Percentiles rank a stretch among this genome's conserved stretches.
These are phyloP conservation scores for Tribonema minus DNA, from an alignment of 108 stramenopile species.

Conservation along the genomic window DNA sequence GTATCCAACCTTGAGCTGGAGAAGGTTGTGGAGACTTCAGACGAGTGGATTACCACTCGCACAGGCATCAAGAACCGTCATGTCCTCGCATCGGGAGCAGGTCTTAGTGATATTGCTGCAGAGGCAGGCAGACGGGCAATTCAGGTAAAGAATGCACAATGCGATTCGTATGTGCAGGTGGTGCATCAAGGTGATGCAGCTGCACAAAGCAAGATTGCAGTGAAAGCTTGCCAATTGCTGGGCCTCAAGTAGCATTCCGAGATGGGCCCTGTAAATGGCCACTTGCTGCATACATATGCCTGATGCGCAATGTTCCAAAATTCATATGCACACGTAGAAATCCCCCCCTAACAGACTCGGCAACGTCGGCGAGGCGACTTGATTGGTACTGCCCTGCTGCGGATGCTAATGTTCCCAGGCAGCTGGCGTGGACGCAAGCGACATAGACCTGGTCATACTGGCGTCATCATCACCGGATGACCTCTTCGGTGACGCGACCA, in stretches of 20 bases:
- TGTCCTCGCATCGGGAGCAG: conserved; percentile 52
- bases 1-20: conserved; percentile 82
- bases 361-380: too few relatives aligned
- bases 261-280: too few relatives aligned
- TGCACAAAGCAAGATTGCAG: too few relatives aligned
- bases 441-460: conserved; percentile 83
- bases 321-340: too few relatives aligned
- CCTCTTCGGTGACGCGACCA: conserved; percentile 87
- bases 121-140: conserved; percentile 62
- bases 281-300: too few relatives aligned
- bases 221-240: too few relatives aligned
- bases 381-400: too few relatives aligned
- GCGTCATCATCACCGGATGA: conserved; percentile 87
- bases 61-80: conserved; percentile 80
- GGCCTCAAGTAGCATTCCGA: too few relatives aligned
- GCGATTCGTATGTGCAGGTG: too few relatives aligned
- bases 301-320: too few relatives aligned
- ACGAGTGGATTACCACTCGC: conserved; percentile 90
- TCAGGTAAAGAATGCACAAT: conserved; percentile 29
- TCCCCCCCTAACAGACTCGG: too few relatives aligned
- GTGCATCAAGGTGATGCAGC: too few relatives aligned
- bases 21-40: conserved; percentile 80
- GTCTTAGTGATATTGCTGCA: conserved; percentile 23
- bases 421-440: conserved; percentile 58
- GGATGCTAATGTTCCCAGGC: not conserved